Percentiles rank a stretch among this genome's conserved stretches.
Evolutionary conservation across 2,329 filamentous ascomycete species (phyloP).

Genomic region (Scleromitrula shiraiana): DNA sequence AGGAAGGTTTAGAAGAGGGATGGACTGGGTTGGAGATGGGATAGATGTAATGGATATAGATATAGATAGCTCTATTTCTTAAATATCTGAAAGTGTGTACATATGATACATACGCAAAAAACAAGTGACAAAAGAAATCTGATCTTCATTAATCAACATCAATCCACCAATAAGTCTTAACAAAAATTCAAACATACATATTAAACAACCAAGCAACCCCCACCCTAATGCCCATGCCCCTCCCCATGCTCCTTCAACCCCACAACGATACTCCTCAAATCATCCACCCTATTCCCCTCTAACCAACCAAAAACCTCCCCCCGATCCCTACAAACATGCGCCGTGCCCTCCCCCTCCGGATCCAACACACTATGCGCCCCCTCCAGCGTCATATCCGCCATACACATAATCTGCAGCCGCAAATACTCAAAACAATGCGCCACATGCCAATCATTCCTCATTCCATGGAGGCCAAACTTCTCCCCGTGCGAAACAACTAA

Average conservation of each 20-base stretch:
- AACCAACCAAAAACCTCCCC: slow-evolving; percentile 29
- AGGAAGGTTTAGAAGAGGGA: slow-evolving; percentile 45
- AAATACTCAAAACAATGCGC: slow-evolving; percentile 31
- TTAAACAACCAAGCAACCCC: no score
- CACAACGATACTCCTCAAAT: slow-evolving; percentile 29
- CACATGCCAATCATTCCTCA: slow-evolving; percentile 25
- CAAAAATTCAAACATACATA: no score
- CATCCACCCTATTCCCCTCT: slow-evolving; percentile 28
- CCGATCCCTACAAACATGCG: slow-evolving; percentile 29
- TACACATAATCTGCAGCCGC: slow-evolving; percentile 29
- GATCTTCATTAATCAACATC: no score
- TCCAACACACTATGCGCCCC: slow-evolving; percentile 22
- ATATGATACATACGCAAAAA: no score
- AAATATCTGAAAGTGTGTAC: no score
- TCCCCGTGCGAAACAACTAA: slow-evolving; percentile 19
- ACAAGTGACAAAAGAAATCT: no score
- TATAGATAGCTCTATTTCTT: no score
- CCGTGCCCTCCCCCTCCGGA: slow-evolving; percentile 25
- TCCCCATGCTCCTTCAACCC: not conserved
- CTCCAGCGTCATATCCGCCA: slow-evolving; percentile 31
- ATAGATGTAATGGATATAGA: no score
- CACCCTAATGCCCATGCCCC: no score
- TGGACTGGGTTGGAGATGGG: no score
- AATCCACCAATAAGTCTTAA: no score
- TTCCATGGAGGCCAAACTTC: slow-evolving; percentile 25